Conservation (phyloP, 1,284 basidiomycete genomes). For the Sporisorium reilianum region DNA sequence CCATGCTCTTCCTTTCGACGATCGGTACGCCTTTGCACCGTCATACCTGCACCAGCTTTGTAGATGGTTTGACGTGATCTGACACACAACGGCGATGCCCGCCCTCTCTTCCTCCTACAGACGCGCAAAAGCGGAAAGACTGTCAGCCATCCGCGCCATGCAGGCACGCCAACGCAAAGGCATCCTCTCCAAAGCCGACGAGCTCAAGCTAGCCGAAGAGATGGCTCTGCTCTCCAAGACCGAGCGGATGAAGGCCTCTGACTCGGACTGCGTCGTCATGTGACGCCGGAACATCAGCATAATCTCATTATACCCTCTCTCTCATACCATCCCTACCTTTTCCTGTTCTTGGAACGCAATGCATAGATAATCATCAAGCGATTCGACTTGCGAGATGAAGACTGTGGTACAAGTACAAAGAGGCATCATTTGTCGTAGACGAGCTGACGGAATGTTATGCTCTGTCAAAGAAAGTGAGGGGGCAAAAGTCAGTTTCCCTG, state of each 20-base stretch:
- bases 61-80: background rate
- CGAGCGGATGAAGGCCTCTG: slow-evolving; percentile 29
- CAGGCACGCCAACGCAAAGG: slow-evolving; percentile 57
- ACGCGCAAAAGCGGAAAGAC: slow-evolving; percentile 54
- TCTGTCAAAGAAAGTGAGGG: slow-evolving; percentile 25
- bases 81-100: slow-evolving; percentile 1
- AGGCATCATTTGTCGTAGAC: slow-evolving; percentile 25
- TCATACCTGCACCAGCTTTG: background rate
- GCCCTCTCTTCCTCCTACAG: slow-evolving; percentile 14
- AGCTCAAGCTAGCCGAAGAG: slow-evolving; percentile 57
- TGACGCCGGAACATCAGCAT: slow-evolving; percentile 3
- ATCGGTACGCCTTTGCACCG: slow-evolving; percentile 38
- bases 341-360: background rate
- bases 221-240: slow-evolving; percentile 50
- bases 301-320: slow-evolving; percentile 4
- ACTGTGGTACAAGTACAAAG: background rate
- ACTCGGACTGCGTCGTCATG: slow-evolving; percentile 48
- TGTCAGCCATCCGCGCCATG: slow-evolving; percentile 55
- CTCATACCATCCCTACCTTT: background rate
- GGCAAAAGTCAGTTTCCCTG: background rate
- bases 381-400: background rate
- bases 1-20: slow-evolving; percentile 12
- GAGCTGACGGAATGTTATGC: slow-evolving; percentile 55
- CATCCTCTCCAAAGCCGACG: slow-evolving; percentile 50
- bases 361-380: background rate